Evolutionary conservation across 129 eudicot species (phyloP).

Genomic region (Sambucus nigra): DNA sequence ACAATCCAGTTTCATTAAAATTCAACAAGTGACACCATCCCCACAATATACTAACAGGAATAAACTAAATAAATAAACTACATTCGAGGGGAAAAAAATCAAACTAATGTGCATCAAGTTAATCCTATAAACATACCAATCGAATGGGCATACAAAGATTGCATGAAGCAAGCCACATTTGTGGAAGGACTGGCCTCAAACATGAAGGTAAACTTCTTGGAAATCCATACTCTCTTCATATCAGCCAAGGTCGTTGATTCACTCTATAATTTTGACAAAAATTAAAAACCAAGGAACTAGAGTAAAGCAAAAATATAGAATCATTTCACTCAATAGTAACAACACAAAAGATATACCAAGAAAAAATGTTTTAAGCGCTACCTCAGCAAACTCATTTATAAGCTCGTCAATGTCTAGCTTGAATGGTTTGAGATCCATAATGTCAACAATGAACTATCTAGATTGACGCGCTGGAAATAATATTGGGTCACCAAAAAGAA

Average conservation of each 20-base stretch:
- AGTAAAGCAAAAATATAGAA: too few relatives aligned
- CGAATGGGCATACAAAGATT: constrained; percentile 59
- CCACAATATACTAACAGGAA: too few relatives aligned
- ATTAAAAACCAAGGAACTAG: too few relatives aligned
- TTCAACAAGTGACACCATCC: too few relatives aligned
- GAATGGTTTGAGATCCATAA: constrained; percentile 53
- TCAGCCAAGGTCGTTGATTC: constrained; percentile 39
- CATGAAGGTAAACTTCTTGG: constrained; percentile 57
- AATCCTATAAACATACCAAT: constrained; percentile 32
- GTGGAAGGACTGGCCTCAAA: constrained; percentile 61
- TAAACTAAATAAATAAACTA: background rate
- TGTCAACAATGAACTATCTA: constrained; percentile 1
- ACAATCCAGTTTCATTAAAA: too few relatives aligned
- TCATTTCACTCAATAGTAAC: too few relatives aligned
- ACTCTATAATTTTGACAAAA: constrained; percentile 20
- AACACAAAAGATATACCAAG: too few relatives aligned
- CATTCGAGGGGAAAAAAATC: background rate
- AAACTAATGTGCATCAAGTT: too few relatives aligned
- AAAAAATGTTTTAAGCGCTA: too few relatives aligned
- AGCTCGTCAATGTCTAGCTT: too few relatives aligned
- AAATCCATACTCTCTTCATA: constrained; percentile 66
- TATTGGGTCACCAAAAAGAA: too few relatives aligned
- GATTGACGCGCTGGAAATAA: too few relatives aligned
- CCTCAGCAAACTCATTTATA: constrained; percentile 55
- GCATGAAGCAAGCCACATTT: constrained; percentile 62